These are phyloP conservation scores for Lachnellula arida DNA, from an alignment of 2,329 filamentous ascomycete genomes.

Conservation along the genomic window DNA sequence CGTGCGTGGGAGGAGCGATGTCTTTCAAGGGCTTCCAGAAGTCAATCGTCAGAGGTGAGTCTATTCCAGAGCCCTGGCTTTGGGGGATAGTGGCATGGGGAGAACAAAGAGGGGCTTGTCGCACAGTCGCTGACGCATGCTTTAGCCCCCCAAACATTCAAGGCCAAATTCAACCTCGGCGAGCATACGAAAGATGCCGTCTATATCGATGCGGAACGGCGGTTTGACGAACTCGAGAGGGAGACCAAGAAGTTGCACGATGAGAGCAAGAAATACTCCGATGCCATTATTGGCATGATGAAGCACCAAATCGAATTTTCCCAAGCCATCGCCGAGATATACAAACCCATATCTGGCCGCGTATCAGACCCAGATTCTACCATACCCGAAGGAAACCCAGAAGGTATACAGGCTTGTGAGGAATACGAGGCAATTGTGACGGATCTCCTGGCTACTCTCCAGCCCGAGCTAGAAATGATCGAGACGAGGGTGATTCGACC, in stretches of 20 bases:
- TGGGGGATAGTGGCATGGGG: slow-evolving; percentile 1
- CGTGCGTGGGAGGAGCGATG: slow-evolving; percentile 43
- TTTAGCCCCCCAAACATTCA: slow-evolving; percentile 85
- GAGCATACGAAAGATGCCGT: slow-evolving; percentile 93
- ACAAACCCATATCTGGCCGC: slow-evolving; percentile 95
- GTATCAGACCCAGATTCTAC: slow-evolving; percentile 87
- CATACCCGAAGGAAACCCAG: slow-evolving; percentile 78
- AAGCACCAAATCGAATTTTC: slow-evolving; percentile 98
- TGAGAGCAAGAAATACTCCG: slow-evolving; percentile 95
- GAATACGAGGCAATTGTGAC: slow-evolving; percentile 91
- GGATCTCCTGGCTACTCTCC: slow-evolving; percentile 81
- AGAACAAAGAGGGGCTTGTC: slow-evolving; percentile 8
- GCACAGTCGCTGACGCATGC: slow-evolving; percentile 17
- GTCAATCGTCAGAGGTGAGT: slow-evolving; percentile 73
- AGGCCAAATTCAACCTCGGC: slow-evolving; percentile 88
- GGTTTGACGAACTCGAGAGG: slow-evolving; percentile 88
- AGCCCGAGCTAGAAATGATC: slow-evolving; percentile 96
- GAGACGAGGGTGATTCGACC: slow-evolving; percentile 86
- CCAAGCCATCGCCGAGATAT: slow-evolving; percentile 90
- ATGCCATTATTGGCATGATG: slow-evolving; percentile 98
- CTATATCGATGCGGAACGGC: slow-evolving; percentile 89
- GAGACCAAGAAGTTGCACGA: slow-evolving; percentile 97
- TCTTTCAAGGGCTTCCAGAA: slow-evolving; percentile 97
- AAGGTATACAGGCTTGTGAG: slow-evolving; percentile 91
- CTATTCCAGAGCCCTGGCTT: background rate